Conservation (phyloP, 2,329 filamentous ascomycete genomes). For the Aureobasidium pullulans region DNA sequence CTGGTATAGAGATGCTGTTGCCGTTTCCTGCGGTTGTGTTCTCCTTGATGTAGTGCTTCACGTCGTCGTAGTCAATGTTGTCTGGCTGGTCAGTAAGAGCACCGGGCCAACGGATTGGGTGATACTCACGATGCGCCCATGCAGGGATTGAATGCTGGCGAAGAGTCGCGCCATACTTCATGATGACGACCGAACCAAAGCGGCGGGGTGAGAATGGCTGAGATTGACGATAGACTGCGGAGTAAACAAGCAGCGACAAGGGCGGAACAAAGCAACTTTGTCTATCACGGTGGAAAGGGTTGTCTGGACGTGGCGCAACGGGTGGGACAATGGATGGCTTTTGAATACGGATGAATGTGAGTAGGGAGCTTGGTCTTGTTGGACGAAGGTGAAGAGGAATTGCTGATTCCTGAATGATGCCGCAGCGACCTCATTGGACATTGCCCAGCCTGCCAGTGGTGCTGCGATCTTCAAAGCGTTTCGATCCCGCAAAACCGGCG, state of each 20-base stretch:
- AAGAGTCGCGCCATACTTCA: slow-evolving; percentile 73
- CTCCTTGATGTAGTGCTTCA: slow-evolving; percentile 77
- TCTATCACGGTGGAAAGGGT: neutral
- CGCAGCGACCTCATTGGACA: too few species aligned
- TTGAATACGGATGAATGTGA: slow-evolving; percentile 4
- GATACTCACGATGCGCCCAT: slow-evolving; percentile 64
- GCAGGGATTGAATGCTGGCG: slow-evolving; percentile 70
- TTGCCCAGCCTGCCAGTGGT: too few species aligned
- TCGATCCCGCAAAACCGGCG: neutral
- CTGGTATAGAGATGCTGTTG: slow-evolving; percentile 65
- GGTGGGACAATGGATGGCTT: slow-evolving; percentile 4
- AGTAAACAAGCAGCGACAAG: neutral
- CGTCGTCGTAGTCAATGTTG: slow-evolving; percentile 82
- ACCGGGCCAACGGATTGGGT: neutral
- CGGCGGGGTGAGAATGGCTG: neutral
- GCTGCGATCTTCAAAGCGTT: too few species aligned
- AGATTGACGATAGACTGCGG: neutral
- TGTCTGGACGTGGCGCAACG: slow-evolving; percentile 2
- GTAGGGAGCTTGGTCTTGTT: neutral
- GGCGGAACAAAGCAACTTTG: neutral
- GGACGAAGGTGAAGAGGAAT: neutral
- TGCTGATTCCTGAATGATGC: neutral
- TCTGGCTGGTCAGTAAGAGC: slow-evolving; percentile 41
- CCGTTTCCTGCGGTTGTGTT: slow-evolving; percentile 67
- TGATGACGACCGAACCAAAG: slow-evolving; percentile 27